A percentile compares a stretch with the other conserved stretches of the same genome.
phyloP scores from a whole-genome alignment of 768 basidiomycete genomes.

The Coprinellus micaceus region DNA sequence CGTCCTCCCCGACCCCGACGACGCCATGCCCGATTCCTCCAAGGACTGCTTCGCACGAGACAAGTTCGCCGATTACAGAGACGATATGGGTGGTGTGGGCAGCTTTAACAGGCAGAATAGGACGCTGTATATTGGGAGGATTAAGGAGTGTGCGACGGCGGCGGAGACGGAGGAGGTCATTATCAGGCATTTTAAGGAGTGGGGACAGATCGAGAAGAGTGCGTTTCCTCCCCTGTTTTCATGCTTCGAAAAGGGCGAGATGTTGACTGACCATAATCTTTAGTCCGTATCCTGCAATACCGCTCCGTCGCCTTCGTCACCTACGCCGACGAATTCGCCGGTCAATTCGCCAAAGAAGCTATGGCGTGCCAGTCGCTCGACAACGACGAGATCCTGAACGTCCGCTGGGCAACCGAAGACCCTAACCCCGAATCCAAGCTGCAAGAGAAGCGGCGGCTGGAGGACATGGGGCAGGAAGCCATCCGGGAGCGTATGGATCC shows the following conservation, averaged over 20 bases:
- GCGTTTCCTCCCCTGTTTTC: slow-evolving; percentile 29
- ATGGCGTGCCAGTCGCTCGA: slow-evolving; percentile 99
- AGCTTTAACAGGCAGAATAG: slow-evolving; percentile 93
- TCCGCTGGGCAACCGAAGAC: slow-evolving; percentile 98
- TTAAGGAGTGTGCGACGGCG: slow-evolving; percentile 87
- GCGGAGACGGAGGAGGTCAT: slow-evolving; percentile 91
- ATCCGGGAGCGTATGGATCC: slow-evolving; percentile 85
- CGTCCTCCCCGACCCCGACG: slow-evolving; percentile 68
- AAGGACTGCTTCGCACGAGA: slow-evolving; percentile 97
- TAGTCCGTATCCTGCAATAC: slow-evolving; percentile 89
- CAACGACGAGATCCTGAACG: slow-evolving; percentile 95
- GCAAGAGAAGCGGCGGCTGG: slow-evolving; percentile 77
- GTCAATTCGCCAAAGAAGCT: slow-evolving; percentile 95
- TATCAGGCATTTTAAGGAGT: slow-evolving; percentile 89
- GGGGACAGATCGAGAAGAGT: slow-evolving; percentile 93
- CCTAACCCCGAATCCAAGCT: slow-evolving; percentile 91
- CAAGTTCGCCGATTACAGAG: slow-evolving; percentile 95
- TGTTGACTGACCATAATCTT: slow-evolving; percentile 11
- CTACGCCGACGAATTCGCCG: slow-evolving; percentile 79
- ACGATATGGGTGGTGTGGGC: slow-evolving; percentile 99
- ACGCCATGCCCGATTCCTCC: slow-evolving; percentile 79
- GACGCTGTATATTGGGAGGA: slow-evolving; percentile 91
- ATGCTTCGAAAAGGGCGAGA: not conserved
- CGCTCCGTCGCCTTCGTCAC: slow-evolving; percentile 97
- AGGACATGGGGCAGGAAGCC: slow-evolving; percentile 81